Base-by-base conservation (phyloP, 495 filamentous ascomycete species). In the Penicillium subrubescens region DNA sequence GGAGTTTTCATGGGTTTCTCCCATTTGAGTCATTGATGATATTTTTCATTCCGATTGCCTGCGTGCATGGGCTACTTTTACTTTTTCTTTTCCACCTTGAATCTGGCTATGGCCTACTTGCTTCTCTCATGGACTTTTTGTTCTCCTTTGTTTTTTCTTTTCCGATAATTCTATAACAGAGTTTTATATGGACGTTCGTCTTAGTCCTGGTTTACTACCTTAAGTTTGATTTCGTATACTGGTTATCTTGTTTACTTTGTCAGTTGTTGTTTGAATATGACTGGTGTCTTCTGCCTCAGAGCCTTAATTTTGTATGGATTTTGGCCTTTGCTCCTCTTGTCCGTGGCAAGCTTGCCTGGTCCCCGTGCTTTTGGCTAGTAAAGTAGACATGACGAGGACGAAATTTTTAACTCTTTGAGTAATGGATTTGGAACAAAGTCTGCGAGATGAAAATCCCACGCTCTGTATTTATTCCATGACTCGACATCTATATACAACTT, bases 1-100 rank as follows among this genome's bases (percentile, higher is more conserved):
- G 61, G 59, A 60, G 63, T 69, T 64, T 34, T 31, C 48, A 46
- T 34, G 50, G 44, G 44, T n/a, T 8, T 11, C 12, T 25, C 57
- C 17, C 8, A 6, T 48, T 15, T 25, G 34, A 43, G 58, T 46
- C 23, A 54, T 55, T 62, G 46, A 56, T 56, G n/a, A 33, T 17
- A 21, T n/a, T 17, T 54, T 54, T 34, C n/a, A 33, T 54, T 54
- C 51, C 33, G 27, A 51, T n/a, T 27, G 25, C 35, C 31, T 58
- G 56, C 34, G 19, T 56, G 60, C 59, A 60, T 60, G 46, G 46
- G 57, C 17, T 17, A 31, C 31, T 31, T 31, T 51, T 34, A n/a
- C 51, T 23, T 19, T 21, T 31, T 27, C 25, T 3, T 19, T 39
- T 33, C 35, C 25, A 27, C 25, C 25, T 27, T 27, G 25, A 21